phyloP scores from a whole-genome alignment of 257 asterid species.

The Vinca minor region DNA sequence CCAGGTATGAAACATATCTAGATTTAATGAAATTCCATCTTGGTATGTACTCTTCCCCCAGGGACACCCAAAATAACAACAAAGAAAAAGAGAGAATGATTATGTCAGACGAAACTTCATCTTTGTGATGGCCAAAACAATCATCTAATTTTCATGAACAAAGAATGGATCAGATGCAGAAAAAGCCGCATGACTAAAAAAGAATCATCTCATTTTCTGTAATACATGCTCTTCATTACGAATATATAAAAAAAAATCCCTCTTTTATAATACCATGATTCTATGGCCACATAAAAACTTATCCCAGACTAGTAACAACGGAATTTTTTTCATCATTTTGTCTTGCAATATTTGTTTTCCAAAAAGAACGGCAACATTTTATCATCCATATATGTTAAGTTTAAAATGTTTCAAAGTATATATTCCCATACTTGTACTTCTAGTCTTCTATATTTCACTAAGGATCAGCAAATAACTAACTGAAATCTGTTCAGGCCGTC shows the following conservation, averaged over 20 bases:
- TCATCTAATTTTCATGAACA: too few relatives aligned
- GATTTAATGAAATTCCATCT: too few relatives aligned
- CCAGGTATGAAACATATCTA: background rate
- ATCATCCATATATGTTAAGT: background rate
- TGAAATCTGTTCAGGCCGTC: background rate
- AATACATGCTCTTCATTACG: background rate
- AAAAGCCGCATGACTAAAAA: background rate
- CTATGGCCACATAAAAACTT: background rate
- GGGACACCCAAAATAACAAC: background rate
- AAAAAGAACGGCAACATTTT: background rate
- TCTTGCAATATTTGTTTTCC: background rate
- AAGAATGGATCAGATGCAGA: too few relatives aligned
- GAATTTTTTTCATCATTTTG: background rate
- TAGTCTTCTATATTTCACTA: too few relatives aligned
- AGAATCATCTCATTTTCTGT: too few relatives aligned
- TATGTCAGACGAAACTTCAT: background rate
- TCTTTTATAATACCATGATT: background rate
- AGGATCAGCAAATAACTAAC: background rate
- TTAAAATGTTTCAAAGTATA: too few relatives aligned
- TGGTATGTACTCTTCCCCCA: background rate
- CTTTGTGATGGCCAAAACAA: too few relatives aligned
- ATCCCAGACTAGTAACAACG: too few relatives aligned
- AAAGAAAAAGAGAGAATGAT: background rate
- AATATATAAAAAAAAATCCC: background rate
- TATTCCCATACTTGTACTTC: too few relatives aligned